phyloP scores from a whole-genome alignment of 257 asterid genomes.

The Primulina tabacum region DNA sequence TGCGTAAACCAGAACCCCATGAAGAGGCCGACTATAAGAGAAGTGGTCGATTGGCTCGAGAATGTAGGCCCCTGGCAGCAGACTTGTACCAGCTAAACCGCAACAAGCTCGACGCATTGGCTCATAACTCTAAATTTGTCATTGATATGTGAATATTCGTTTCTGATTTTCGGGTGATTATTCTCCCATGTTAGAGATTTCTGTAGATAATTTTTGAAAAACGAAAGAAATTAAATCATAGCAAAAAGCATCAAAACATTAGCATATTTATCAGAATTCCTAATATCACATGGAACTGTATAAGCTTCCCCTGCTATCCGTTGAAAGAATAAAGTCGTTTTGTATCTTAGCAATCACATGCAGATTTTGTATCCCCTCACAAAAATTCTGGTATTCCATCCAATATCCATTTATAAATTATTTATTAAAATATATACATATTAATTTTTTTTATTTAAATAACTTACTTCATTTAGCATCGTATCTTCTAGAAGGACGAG shows the following conservation, averaged over 20 bases:
- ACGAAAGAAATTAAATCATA: neutral
- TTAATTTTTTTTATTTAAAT: no score
- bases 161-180: neutral
- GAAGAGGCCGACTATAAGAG: slow-evolving; percentile 78
- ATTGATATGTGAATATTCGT: slow-evolving; percentile 26
- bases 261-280: neutral
- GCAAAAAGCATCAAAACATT: neutral
- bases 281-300: neutral
- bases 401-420: no score
- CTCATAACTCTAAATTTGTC: slow-evolving; percentile 29
- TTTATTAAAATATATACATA: no score
- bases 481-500: no score
- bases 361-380: no score
- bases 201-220: neutral
- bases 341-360: no score
- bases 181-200: neutral
- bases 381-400: no score
- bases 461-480: no score
- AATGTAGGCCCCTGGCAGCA: slow-evolving; percentile 44
- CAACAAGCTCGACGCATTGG: slow-evolving; percentile 22
- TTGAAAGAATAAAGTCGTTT: no score
- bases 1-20: slow-evolving; percentile 78
- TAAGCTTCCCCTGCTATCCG: no score
- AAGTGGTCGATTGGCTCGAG: slow-evolving; percentile 77
- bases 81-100: slow-evolving; percentile 33